Evolutionary conservation across 1,284 basidiomycete genomes (phyloP), one percentile per base, ranked within the genome.

Genomic region (Somion occarium): DNA sequence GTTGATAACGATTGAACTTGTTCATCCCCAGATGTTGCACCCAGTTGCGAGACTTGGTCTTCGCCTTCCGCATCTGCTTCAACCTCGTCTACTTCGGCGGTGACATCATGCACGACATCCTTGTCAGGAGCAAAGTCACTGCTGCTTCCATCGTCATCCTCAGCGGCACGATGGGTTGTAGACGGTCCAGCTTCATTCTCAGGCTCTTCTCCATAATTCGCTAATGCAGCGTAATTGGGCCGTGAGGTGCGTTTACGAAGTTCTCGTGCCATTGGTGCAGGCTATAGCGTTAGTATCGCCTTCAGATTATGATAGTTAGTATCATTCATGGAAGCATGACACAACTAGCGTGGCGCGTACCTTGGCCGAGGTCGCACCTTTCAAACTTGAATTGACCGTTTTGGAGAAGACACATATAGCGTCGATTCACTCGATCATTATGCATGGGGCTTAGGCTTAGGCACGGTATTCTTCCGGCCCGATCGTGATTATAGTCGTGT

Each of bases 111-210:
- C 7, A 7, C 30, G 15, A 15, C 7, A 34, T 34, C 30, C 13
- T 57, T 58, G 34, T 56, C 54, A 4, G 56, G 72, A 34, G 73
- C 72, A 53, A 80, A 80, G 55, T 79, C 79, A 53, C 73, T 73
- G 2, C 59, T 67, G 42, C 64, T 68, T 46, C 60, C 62, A 9
- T 52, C 63, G 3, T 68, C 64, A 24, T 68, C 62, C n/a, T 56
- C 52, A 5, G 46, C 20, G 25, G n/a, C 5, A 34, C 30, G 30
- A 9, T 43, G n/a, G 19, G 46, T 38, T 50, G 5, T 59, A 0
- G 69, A 65, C 0, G 63, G 63, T 1, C 63, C 63, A 3, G 61
- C 64, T 27, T 44, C 64, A 3, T 53, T 53, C 1, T 65, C 59
- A 23, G 45, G 63, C 2, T 54, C 54, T 1, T 66, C 59, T 0